Percentiles rank a stretch among this genome's conserved stretches.
Evolutionary conservation across 768 basidiomycete genomes (phyloP).

Genomic region (Nidula microcarpa): DNA sequence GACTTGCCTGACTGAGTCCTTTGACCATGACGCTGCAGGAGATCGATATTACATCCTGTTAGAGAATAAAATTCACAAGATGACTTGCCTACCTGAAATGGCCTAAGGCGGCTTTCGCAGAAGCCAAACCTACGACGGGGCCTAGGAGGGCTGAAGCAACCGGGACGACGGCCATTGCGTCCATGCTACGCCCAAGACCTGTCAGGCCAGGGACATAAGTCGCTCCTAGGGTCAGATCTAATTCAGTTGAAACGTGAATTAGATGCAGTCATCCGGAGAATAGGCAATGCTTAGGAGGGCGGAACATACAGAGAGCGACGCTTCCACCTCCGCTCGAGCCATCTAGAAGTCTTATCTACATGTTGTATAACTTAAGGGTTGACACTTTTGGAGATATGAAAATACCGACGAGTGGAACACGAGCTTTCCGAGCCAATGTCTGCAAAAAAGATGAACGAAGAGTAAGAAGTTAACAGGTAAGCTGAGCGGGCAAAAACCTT

Average conservation of each 20-base stretch:
- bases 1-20: slow-evolving; percentile 25
- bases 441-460: slow-evolving; percentile 4
- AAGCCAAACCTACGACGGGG: slow-evolving; percentile 37
- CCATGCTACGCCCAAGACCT: slow-evolving; percentile 31
- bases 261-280: neutral
- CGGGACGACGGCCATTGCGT: slow-evolving; percentile 32
- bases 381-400: neutral
- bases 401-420: slow-evolving; percentile 29
- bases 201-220: slow-evolving; percentile 34
- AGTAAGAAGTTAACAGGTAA: neutral
- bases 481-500: neutral
- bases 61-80: neutral
- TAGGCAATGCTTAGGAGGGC: neutral
- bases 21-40: slow-evolving; percentile 34
- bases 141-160: slow-evolving; percentile 34
- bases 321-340: slow-evolving; percentile 40
- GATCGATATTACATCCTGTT: neutral
- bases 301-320: slow-evolving; percentile 29
- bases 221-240: slow-evolving; percentile 30
- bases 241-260: neutral
- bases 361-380: neutral
- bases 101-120: slow-evolving; percentile 32
- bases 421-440: slow-evolving; percentile 27
- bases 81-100: slow-evolving; percentile 27
- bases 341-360: slow-evolving; percentile 33